phyloP scores from a whole-genome alignment of 495 filamentous ascomycete species.

The Hypoxylon fragiforme region DNA sequence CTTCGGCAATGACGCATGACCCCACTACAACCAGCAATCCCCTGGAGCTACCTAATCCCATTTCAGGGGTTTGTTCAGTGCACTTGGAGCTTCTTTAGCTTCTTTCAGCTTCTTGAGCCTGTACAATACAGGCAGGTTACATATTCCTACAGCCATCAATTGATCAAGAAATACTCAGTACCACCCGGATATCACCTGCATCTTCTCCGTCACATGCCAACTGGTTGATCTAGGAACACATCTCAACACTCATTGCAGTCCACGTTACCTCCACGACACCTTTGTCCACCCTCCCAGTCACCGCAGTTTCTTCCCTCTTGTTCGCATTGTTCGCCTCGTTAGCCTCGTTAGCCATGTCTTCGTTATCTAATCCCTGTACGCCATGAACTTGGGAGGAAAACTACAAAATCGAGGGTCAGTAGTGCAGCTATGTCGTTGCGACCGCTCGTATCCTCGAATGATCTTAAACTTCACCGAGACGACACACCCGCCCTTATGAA shows the following conservation, averaged over 20 bases:
- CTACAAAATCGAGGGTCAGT: constrained; percentile 13
- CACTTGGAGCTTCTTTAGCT: neutral
- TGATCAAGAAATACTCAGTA: no score
- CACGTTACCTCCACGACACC: neutral
- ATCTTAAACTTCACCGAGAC: constrained; percentile 27
- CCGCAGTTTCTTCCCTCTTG: neutral
- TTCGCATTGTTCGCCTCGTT: neutral
- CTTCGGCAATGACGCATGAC: constrained; percentile 24
- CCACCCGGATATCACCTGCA: no score
- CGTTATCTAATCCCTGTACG: constrained; percentile 6
- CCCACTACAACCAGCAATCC: constrained; percentile 10
- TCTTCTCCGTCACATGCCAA: neutral
- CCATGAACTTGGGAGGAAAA: constrained; percentile 25
- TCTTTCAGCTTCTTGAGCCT: no score
- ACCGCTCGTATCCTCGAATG: constrained; percentile 33
- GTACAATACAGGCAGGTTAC: no score
- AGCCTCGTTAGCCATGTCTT: constrained; percentile 15
- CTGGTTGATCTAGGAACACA: neutral
- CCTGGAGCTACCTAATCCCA: constrained; percentile 2
- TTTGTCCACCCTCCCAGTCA: neutral
- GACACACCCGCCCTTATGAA: constrained; percentile 16
- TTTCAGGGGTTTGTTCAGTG: neutral
- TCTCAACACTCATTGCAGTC: neutral
- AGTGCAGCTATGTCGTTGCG: constrained; percentile 39
- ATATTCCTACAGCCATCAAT: no score